Base-by-base conservation (phyloP, 2,329 filamentous ascomycete species). In the Berkeleyomyces basicola region DNA sequence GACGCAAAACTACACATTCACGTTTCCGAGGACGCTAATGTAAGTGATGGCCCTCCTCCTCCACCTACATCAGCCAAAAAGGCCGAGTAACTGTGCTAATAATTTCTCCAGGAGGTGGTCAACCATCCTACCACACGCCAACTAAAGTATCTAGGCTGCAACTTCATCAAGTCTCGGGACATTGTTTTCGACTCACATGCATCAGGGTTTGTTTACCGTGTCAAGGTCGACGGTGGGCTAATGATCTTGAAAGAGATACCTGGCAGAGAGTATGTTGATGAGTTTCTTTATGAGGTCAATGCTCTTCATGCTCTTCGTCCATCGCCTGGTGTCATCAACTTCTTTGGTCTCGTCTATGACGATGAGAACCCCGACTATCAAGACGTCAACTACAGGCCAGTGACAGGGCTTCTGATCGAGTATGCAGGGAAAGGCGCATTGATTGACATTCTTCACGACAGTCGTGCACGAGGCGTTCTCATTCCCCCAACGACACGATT, bases 241-340 rank as follows among this genome's bases (percentile, higher is more conserved):
- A 86, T 90, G 68, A 96, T 99, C 74, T 97, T 97, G 73, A 99
- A 99, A 72, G 93, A 99, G 70, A 97, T 99, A 14, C 93, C 93
- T 0, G 91, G 92, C 1, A 92, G 91, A 1, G 92, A 97, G 69
- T 93, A 89, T 0, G 86, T 97, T 23, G 92, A 97, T 66, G 93
- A 97, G 71, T 99, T 99, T 70, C 77, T 97, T 1, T 99, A 99
- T 72, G 93, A 99, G 74, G 88, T 96, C 71, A 96, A 97, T 71
- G 92, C 92, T 3, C 82, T 99, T n/a, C 85, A 87, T 71, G 83
- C 83, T 39, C 78, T 99, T 14, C 79, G 80, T 49, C 83, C 82
- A 63, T 88, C 89, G 1, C 77, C 79, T 4, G 86, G 86, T 68
- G 89, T 97, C 64, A 93, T 97, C 65, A 80, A 84, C 58, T 90